Percentiles rank a stretch among this genome's conserved stretches.
These are phyloP conservation scores for Fusarium sp. DNA, from an alignment of 2,329 filamentous ascomycete species.

Conservation along the genomic window DNA sequence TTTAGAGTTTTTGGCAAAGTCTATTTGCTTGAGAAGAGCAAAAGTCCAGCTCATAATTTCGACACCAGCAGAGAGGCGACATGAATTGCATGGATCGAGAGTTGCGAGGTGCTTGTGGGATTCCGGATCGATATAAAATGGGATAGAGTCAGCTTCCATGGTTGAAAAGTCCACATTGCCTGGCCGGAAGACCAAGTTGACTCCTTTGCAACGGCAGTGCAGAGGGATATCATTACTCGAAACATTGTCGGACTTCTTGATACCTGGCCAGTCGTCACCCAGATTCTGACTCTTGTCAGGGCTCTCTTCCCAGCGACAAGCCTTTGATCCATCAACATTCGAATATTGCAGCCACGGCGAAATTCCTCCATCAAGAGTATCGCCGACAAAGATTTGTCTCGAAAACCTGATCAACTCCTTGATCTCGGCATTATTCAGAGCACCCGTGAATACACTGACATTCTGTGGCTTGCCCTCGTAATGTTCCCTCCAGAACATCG, in stretches of 20 bases:
- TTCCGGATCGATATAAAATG: conserved; percentile 58
- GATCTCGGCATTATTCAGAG: conserved; percentile 49
- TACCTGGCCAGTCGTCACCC: conserved; percentile 49
- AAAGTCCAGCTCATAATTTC: conserved; percentile 63
- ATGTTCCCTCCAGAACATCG: conserved; percentile 57
- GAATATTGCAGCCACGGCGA: conserved; percentile 58
- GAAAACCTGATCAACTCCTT: conserved; percentile 50
- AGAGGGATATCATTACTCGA: no score
- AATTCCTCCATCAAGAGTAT: conserved; percentile 66
- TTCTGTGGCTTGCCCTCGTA: conserved; percentile 11
- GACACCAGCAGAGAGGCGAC: conserved; percentile 56
- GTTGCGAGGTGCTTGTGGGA: conserved; percentile 56
- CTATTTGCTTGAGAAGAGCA: conserved; percentile 55
- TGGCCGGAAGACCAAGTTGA: conserved; percentile 57
- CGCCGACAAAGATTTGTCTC: conserved; percentile 60
- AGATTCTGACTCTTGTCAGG: conserved; percentile 47
- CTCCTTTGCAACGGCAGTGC: conserved; percentile 61
- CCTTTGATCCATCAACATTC: conserved; percentile 48
- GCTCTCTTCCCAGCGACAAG: conserved; percentile 47
- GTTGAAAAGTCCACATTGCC: conserved; percentile 44
- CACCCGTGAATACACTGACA: conserved; percentile 55
- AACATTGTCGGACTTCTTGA: no score
- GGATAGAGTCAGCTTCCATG: conserved; percentile 49
- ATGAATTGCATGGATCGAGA: conserved; percentile 63
- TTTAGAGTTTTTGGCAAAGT: conserved; percentile 40